Conservation (phyloP, 208 protist species). For the Lotmaria passim region DNA sequence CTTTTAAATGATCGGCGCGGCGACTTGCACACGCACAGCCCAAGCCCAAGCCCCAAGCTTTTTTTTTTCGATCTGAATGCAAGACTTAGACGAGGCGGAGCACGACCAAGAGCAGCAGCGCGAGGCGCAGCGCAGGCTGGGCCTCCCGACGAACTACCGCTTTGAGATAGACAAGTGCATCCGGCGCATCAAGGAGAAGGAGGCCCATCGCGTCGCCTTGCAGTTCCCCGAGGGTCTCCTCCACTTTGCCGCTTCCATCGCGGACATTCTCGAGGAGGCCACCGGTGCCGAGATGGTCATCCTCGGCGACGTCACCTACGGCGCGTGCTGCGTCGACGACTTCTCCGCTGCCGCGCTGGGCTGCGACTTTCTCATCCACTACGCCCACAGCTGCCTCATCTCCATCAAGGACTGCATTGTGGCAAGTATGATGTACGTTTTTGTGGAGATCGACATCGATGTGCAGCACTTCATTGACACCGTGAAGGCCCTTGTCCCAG, state of each 20-base stretch:
- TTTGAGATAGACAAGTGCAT: slow-evolving; percentile 99
- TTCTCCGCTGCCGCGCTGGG: slow-evolving; percentile 95
- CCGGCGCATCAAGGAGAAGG: slow-evolving; percentile 89
- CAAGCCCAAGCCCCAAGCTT: no score
- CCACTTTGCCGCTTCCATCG: slow-evolving; percentile 96
- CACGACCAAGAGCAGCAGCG: slow-evolving; percentile 32
- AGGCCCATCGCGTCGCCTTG: slow-evolving; percentile 94
- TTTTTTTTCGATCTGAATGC: slow-evolving; percentile 10
- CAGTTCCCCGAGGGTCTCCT: slow-evolving; percentile 99
- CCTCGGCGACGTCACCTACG: slow-evolving; percentile 99
- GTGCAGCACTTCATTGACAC: slow-evolving; percentile 97
- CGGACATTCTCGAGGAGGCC: slow-evolving; percentile 95
- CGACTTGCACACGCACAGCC: no score
- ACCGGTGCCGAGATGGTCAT: slow-evolving; percentile 95
- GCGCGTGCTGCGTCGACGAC: slow-evolving; percentile 99
- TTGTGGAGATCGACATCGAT: slow-evolving; percentile 99
- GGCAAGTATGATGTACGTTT: slow-evolving; percentile 98
- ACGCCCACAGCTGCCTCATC: slow-evolving; percentile 98
- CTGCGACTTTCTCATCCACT: slow-evolving; percentile 98
- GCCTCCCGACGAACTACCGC: slow-evolving; percentile 97
- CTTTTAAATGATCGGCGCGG: no score
- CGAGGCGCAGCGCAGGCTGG: slow-evolving; percentile 34
- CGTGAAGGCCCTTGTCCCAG: slow-evolving; percentile 89
- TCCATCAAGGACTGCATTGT: slow-evolving; percentile 91
- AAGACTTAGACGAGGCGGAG: slow-evolving; percentile 18